Base-by-base conservation (phyloP, 495 filamentous ascomycete species). In the Hyaloscypha finlandica region DNA sequence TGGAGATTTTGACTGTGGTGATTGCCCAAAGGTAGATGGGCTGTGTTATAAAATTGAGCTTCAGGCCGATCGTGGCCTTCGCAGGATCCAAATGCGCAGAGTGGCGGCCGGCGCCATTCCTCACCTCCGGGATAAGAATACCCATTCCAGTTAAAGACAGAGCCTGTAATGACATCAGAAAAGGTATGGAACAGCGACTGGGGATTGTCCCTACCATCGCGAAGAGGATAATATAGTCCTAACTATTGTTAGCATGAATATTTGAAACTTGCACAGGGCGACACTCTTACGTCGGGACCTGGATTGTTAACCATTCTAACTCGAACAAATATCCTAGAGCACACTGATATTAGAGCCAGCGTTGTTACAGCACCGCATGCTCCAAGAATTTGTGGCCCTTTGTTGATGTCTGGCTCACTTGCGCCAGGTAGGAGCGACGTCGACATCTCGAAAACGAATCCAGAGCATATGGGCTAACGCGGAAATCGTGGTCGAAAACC, bases 321-420 rank as follows among this genome's bases (percentile, higher is more conserved):
- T 9, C 84, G 81, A 53, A 84, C 84, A 52, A 77, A 85, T 31
- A 85, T 74, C 55, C 85, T 77, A 29, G 78, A 8, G 39, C 37
- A 55, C 29, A 69, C 67, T n/a, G 39, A 25, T 11, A 59, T 20
- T 4, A 69, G 69, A 0, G 73, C 70, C 16, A 81, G 74, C 1
- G 78, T 59, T 11, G 80, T 81, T 39, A 74, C 71, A 56, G 59
- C 37, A 29, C 59, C 20, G 35, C 59, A 61, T 67, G 74, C 59
- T 2, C 53, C 64, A 8, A 72, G 42, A 51, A 83, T 74, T 16
- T 80, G 73, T 42, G 69, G 67, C 61, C 69, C 59, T 42, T 29
- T 61, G 37, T 61, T 61, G 32, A 61, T 30, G 9, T 61, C 59
- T 61, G 59, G 59, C 59, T 35, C 29, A 61, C 37, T 61, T 61